These are phyloP conservation scores for Pezicula neosporulosa DNA, from an alignment of 2,329 filamentous ascomycete species.

Conservation along the genomic window DNA sequence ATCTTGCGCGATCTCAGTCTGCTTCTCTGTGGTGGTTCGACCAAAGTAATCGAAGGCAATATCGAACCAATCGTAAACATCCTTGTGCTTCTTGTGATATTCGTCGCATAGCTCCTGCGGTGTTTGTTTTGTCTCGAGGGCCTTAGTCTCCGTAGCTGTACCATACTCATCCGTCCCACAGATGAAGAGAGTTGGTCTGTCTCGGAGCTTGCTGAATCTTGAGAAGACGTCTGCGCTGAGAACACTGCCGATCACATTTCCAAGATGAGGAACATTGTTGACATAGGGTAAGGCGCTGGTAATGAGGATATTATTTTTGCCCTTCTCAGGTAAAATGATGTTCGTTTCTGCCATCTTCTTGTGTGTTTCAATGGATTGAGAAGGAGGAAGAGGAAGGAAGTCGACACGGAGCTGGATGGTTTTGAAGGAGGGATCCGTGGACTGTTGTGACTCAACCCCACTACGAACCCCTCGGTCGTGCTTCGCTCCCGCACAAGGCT, in stretches of 20 bases:
- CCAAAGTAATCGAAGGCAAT: conserved; percentile 95
- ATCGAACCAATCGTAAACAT: conserved; percentile 94
- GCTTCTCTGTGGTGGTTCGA: conserved; percentile 81
- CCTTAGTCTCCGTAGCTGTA: conserved; percentile 93
- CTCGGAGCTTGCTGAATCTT: conserved; percentile 76
- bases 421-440: conserved; percentile 6
- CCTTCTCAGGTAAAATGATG: conserved; percentile 61
- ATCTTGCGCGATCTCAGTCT: conserved; percentile 89
- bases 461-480: background rate
- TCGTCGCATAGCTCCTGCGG: conserved; percentile 86
- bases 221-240: conserved; percentile 86
- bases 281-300: conserved; percentile 91
- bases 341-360: conserved; percentile 21
- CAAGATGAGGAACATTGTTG: conserved; percentile 76
- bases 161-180: conserved; percentile 95
- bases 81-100: conserved; percentile 86
- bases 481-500: background rate
- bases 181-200: conserved; percentile 76
- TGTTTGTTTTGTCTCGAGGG: conserved; percentile 79
- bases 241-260: conserved; percentile 84
- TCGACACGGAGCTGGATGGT: conserved; percentile 1
- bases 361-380: conserved; percentile 5
- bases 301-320: conserved; percentile 83
- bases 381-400: conserved; percentile 2
- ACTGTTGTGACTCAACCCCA: background rate